phyloP scores from a whole-genome alignment of 2,329 filamentous ascomycete genomes.

The Pseudodiploospora longispora region DNA sequence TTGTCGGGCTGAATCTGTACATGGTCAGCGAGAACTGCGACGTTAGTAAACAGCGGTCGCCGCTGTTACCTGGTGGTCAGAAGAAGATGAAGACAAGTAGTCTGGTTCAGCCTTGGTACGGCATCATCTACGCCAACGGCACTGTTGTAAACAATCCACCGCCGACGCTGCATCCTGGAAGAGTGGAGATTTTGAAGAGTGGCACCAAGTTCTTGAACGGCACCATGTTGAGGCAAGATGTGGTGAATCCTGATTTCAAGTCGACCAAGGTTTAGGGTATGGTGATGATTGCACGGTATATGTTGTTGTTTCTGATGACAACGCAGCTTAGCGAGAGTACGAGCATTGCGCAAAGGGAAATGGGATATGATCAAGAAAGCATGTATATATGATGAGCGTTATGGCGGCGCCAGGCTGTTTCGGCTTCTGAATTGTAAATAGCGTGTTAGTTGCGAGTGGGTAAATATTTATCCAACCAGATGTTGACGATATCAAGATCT shows the following conservation, averaged over 20 bases:
- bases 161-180: slow-evolving; percentile 12
- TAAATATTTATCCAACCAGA: too few species aligned
- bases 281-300: too few species aligned
- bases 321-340: too few species aligned
- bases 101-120: slow-evolving; percentile 15
- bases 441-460: too few species aligned
- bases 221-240: slow-evolving; percentile 12
- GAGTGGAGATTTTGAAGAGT: slow-evolving; percentile 14
- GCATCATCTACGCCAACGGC: slow-evolving; percentile 24
- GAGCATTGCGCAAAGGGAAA: too few species aligned
- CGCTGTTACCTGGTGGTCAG: slow-evolving; percentile 11
- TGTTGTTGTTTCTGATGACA: too few species aligned
- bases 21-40: slow-evolving; percentile 26
- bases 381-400: too few species aligned
- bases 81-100: neutral
- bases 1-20: slow-evolving; percentile 21
- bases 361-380: too few species aligned
- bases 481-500: too few species aligned
- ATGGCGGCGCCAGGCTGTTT: too few species aligned
- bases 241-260: slow-evolving; percentile 14
- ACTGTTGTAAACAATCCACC: slow-evolving; percentile 18
- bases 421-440: too few species aligned
- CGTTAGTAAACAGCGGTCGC: slow-evolving; percentile 12
- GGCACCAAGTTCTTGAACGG: slow-evolving; percentile 19
- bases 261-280: neutral